These are phyloP conservation scores for Cercis canadensis DNA, from an alignment of 306 rosid genomes.

Conservation along the genomic window DNA sequence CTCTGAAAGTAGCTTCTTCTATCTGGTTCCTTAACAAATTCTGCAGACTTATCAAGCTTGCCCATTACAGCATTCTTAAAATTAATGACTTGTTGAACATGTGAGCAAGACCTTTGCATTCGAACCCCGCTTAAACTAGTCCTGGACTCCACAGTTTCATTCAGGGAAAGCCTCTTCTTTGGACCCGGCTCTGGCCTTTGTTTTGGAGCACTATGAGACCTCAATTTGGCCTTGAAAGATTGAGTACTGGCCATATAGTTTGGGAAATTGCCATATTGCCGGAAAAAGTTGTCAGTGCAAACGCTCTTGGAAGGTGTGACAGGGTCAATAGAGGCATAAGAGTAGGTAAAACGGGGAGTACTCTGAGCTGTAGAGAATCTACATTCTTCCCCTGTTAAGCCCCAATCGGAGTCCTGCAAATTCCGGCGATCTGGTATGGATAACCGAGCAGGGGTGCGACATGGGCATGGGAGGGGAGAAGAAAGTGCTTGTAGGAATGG, in stretches of 20 bases:
- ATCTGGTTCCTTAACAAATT: constrained; percentile 47
- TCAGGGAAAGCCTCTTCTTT: constrained; percentile 68
- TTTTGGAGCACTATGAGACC: constrained; percentile 91
- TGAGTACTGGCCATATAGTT: constrained; percentile 80
- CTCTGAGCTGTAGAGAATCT: constrained; percentile 87
- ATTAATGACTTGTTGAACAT: constrained; percentile 68
- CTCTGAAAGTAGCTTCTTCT: constrained; percentile 43
- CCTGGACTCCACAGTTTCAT: constrained; percentile 77
- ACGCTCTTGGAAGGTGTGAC: constrained; percentile 69
- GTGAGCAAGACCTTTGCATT: constrained; percentile 88
- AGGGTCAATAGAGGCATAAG: constrained; percentile 51
- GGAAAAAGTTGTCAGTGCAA: constrained; percentile 45
- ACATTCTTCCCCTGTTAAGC: constrained; percentile 68
- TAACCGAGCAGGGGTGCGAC: constrained; percentile 47
- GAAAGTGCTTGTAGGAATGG: constrained; percentile 45
- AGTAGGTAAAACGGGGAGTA: constrained; percentile 72
- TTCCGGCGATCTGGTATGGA: constrained; percentile 55
- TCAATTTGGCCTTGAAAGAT: constrained; percentile 83
- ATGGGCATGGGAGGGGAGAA: constrained; percentile 59
- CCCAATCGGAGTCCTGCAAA: constrained; percentile 70
- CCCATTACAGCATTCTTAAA: constrained; percentile 88
- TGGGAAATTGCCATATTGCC: constrained; percentile 56
- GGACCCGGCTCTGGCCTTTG: constrained; percentile 76
- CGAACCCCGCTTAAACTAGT: constrained; percentile 75
- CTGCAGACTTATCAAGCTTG: constrained; percentile 62